Evolutionary conservation across 2,329 filamentous ascomycete genomes (phyloP), one percentile per base, ranked within the genome.

Genomic region (Verticillium tricorpus): DNA sequence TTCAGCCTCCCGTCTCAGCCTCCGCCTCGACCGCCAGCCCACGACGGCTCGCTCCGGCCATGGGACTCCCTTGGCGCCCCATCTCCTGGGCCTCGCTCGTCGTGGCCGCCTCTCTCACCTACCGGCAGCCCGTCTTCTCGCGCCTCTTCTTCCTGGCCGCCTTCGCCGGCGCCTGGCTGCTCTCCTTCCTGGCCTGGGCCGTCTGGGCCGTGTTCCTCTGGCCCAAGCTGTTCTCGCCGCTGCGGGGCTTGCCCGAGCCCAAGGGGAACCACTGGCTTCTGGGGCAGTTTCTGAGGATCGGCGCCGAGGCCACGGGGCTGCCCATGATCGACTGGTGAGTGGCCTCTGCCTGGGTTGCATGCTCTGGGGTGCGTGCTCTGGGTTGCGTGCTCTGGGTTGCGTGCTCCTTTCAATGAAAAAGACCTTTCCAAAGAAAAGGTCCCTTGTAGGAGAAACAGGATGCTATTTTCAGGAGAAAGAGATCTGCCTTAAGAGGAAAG

Each of bases 321-420:
- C 81, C 82, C 2, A 75, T 77, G 70, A 72, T 77, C 60, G 76
- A 80, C 59, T 85, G 83, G 83, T 85, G 72, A 37, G 70, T 55
- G 9, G 35, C n/a, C 5, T 39, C 28, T 3, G 25, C 15, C 28
- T 5, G 28, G 28, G 1, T 28, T 28, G 28, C 28, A 28, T n/a
- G n/a, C n/a, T n/a, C n/a, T n/a, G n/a, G n/a, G n/a, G n/a, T n/a
- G n/a, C n/a, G n/a, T n/a, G n/a, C n/a, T n/a, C n/a, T n/a, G n/a
- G n/a, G n/a, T n/a, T n/a, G n/a, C n/a, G n/a, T n/a, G n/a, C n/a
- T n/a, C n/a, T n/a, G n/a, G n/a, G n/a, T n/a, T n/a, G n/a, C n/a
- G n/a, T n/a, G n/a, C n/a, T n/a, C n/a, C n/a, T n/a, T n/a, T n/a
- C n/a, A n/a, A n/a, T n/a, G n/a, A n/a, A n/a, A 25, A 25, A 25